phyloP scores from a whole-genome alignment of 257 asterid genomes.

The Solanum dulcamara region DNA sequence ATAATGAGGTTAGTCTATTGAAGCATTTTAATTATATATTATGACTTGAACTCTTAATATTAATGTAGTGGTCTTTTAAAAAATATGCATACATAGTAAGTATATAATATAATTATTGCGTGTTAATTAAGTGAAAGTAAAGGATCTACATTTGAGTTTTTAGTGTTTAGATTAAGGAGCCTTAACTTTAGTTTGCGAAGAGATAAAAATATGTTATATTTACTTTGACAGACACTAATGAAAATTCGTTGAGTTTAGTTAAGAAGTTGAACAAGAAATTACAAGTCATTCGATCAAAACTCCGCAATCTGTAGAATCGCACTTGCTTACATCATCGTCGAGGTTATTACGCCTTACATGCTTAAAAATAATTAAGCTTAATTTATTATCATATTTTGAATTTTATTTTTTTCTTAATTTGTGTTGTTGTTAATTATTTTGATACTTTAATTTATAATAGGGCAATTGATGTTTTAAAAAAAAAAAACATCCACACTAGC shows the following conservation, averaged over 20 bases:
- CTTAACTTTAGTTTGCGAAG: background rate
- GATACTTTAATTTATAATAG: background rate
- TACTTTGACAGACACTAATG: background rate
- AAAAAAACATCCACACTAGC: background rate
- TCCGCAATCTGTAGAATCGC: background rate
- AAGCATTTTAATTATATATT: background rate
- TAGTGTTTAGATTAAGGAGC: background rate
- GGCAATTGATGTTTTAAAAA: background rate
- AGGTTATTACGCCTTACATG: background rate
- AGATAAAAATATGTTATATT: background rate
- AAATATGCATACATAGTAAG: background rate
- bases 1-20: background rate
- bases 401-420: background rate
- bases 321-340: no score
- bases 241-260: background rate
- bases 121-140: background rate
- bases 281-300: background rate
- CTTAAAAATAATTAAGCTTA: background rate
- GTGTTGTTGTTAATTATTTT: background rate
- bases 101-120: background rate
- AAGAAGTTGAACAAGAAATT: background rate
- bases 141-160: background rate
- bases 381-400: background rate
- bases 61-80: background rate
- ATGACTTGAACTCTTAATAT: background rate